A percentile compares a stretch with the other conserved stretches of the same genome.
These are phyloP conservation scores for Solanum boliviense DNA, from an alignment of 257 asterid species.

Conservation along the genomic window DNA sequence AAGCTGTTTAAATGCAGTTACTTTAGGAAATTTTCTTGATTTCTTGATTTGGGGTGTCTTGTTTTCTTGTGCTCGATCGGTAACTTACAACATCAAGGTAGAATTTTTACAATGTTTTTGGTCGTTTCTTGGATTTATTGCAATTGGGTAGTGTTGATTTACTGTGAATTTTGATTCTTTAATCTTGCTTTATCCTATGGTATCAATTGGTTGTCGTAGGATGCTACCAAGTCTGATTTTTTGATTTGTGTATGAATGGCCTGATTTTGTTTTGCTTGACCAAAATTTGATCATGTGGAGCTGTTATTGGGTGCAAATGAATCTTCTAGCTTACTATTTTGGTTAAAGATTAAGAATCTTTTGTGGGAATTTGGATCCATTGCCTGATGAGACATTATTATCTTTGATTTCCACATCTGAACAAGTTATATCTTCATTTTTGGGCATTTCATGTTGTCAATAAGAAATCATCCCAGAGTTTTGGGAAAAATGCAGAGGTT, in stretches of 20 bases:
- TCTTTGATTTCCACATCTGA: background rate
- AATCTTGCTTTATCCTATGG: background rate
- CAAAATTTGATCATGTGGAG: background rate
- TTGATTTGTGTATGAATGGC: background rate
- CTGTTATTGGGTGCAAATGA: background rate
- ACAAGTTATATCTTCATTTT: background rate
- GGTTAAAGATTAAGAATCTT: background rate
- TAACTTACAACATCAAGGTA: background rate
- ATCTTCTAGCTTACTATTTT: background rate
- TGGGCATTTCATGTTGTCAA: background rate
- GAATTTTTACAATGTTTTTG: background rate
- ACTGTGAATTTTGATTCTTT: background rate
- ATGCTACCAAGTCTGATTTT: background rate
- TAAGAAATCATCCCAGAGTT: background rate
- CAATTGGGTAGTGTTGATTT: background rate
- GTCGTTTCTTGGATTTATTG: background rate
- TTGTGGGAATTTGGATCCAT: background rate
- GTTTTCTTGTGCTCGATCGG: background rate
- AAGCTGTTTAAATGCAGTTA: background rate
- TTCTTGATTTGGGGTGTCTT: background rate
- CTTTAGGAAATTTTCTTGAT: background rate
- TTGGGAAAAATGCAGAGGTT: background rate
- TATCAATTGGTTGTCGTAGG: background rate
- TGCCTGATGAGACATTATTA: background rate
- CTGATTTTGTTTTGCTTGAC: background rate